Evolutionary conservation across 345 rosid genomes (phyloP).

Genomic region (Triadica sebifera): DNA sequence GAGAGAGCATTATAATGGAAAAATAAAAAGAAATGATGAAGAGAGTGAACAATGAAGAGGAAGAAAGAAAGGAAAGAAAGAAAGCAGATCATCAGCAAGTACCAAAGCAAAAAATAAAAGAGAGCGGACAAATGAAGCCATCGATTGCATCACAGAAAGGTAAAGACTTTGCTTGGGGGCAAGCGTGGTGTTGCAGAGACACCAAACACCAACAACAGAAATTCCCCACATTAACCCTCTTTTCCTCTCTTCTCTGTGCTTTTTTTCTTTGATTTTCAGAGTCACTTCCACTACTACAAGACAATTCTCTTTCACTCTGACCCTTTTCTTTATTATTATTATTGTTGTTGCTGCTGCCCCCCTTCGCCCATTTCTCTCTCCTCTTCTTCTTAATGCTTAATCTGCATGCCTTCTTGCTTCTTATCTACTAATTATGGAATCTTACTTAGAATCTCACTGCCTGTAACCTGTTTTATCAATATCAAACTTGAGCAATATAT

Average conservation of each 20-base stretch:
- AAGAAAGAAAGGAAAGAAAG: background rate
- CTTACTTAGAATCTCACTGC: conserved; percentile 1
- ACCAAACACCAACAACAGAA: conserved; percentile 12
- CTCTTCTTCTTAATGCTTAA: background rate
- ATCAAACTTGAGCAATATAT: conserved; percentile 7
- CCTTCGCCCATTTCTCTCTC: too few species aligned
- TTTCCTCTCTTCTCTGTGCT: background rate
- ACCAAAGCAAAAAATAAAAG: conserved; percentile 12
- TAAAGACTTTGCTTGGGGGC: conserved; percentile 59
- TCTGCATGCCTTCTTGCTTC: conserved; percentile 6
- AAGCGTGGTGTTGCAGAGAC: conserved; percentile 61
- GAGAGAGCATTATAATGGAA: background rate
- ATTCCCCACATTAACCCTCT: conserved; percentile 20
- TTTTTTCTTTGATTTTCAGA: background rate
- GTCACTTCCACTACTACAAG: conserved; percentile 20
- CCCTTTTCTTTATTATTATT: too few species aligned
- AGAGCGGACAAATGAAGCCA: conserved; percentile 24
- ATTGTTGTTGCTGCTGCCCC: too few species aligned
- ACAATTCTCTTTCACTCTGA: conserved; percentile 26
- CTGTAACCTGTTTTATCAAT: conserved; percentile 11
- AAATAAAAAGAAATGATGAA: background rate
- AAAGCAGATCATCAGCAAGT: conserved; percentile 1
- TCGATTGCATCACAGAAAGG: conserved; percentile 49
- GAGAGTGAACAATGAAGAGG: conserved; percentile 2
- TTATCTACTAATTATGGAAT: conserved; percentile 16